These are phyloP conservation scores for Trifolium pratense DNA, from an alignment of 306 rosid genomes.

Conservation along the genomic window DNA sequence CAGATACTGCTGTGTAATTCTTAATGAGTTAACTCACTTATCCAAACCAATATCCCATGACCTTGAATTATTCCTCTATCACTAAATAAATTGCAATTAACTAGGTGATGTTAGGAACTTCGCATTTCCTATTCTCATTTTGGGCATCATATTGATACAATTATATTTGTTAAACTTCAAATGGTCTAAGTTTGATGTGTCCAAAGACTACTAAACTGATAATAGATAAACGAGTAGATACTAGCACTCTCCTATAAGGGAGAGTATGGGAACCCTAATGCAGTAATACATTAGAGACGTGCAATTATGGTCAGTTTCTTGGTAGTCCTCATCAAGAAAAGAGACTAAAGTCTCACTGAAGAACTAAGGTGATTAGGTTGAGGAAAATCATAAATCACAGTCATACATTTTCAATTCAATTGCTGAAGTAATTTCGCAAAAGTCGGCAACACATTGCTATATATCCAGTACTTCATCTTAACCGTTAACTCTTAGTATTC, in stretches of 20 bases:
- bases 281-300: neutral
- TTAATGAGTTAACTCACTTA: neutral
- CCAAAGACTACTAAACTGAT: neutral
- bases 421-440: neutral
- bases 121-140: neutral
- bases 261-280: neutral
- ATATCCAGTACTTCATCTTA: neutral
- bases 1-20: constrained; percentile 12
- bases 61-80: too few relatives aligned
- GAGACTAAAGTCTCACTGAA: neutral
- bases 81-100: too few relatives aligned
- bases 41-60: too few relatives aligned
- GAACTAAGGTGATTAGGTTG: neutral
- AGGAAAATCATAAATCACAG: neutral
- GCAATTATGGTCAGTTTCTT: neutral
- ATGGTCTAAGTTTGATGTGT: neutral
- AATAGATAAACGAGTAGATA: neutral
- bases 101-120: neutral
- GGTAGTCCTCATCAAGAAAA: neutral
- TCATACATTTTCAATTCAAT: neutral
- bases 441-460: neutral
- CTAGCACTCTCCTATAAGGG: neutral
- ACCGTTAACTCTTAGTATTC: neutral
- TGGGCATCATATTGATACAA: neutral
- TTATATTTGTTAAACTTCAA: neutral